Conservation (phyloP, 345 rosid species). For the Hibiscus syriacus region DNA sequence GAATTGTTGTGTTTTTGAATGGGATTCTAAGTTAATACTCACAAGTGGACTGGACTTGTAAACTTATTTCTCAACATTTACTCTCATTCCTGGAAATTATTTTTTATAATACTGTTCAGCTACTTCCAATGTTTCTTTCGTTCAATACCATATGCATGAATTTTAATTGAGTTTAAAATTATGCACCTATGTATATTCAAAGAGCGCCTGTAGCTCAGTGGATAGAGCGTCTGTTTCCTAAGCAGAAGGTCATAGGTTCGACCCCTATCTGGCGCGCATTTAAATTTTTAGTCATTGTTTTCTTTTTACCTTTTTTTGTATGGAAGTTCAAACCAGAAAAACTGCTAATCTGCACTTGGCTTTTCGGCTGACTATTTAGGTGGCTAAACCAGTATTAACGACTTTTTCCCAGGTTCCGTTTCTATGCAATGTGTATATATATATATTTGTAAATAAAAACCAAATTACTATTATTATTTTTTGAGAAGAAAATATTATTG, state of each 20-base stretch:
- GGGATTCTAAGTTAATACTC: background rate
- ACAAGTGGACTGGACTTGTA: background rate
- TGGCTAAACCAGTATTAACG: no score
- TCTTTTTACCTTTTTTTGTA: no score
- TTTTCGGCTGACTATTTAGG: no score
- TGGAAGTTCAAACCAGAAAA: no score
- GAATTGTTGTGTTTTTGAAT: background rate
- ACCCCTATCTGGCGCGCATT: conserved; percentile 84
- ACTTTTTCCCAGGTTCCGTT: no score
- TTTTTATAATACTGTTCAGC: background rate
- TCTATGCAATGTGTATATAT: no score
- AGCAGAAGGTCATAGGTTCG: conserved; percentile 95
- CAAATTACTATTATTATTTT: no score
- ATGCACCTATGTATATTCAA: no score
- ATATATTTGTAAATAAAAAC: no score
- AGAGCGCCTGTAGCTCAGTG: conserved; percentile 92
- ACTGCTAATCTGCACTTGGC: no score
- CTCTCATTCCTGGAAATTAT: background rate
- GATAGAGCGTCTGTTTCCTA: conserved; percentile 99
- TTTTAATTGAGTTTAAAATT: background rate
- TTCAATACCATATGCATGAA: background rate
- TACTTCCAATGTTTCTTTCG: background rate
- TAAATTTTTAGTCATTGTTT: no score
- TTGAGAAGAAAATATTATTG: no score
- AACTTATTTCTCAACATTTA: background rate